Conservation (phyloP, 352 stramenopile species). For the Phytophthora palmivora region DNA sequence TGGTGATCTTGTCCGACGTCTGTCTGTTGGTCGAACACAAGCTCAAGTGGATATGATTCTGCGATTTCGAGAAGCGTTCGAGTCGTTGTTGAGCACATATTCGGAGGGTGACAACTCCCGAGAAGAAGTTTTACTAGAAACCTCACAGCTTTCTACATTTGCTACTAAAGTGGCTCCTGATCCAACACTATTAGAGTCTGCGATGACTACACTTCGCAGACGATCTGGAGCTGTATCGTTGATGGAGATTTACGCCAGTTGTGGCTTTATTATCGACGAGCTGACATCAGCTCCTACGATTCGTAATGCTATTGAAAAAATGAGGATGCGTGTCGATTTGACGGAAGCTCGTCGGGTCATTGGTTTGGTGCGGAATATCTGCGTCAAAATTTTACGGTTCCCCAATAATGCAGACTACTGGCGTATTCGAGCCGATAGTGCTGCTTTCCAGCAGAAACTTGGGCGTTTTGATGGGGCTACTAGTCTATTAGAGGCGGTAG, state of each 20-base stretch:
- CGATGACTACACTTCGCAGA: conserved; percentile 50
- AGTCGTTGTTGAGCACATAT: conserved; percentile 43
- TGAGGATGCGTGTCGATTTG: conserved; percentile 58
- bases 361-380: conserved; percentile 55
- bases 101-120: background rate
- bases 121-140: conserved; percentile 35
- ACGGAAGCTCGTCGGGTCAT: conserved; percentile 64
- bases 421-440: conserved; percentile 61
- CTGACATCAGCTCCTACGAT: conserved; percentile 60
- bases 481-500: conserved; percentile 59
- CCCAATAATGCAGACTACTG: conserved; percentile 81
- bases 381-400: conserved; percentile 72
- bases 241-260: conserved; percentile 64
- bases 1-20: conserved; percentile 61
- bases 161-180: conserved; percentile 51
- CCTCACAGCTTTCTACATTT: conserved; percentile 56
- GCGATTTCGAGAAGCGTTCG: conserved; percentile 70
- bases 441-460: conserved; percentile 68
- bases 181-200: conserved; percentile 45
- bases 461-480: conserved; percentile 68
- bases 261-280: conserved; percentile 76
- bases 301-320: conserved; percentile 59
- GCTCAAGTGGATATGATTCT: conserved; percentile 65
- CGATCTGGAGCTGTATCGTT: conserved; percentile 59
- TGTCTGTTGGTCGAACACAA: conserved; percentile 65